A percentile compares a stretch with the other conserved stretches of the same genome.
Evolutionary conservation across 2,329 filamentous ascomycete genomes (phyloP).

Genomic region (Cytospora chrysosperma): DNA sequence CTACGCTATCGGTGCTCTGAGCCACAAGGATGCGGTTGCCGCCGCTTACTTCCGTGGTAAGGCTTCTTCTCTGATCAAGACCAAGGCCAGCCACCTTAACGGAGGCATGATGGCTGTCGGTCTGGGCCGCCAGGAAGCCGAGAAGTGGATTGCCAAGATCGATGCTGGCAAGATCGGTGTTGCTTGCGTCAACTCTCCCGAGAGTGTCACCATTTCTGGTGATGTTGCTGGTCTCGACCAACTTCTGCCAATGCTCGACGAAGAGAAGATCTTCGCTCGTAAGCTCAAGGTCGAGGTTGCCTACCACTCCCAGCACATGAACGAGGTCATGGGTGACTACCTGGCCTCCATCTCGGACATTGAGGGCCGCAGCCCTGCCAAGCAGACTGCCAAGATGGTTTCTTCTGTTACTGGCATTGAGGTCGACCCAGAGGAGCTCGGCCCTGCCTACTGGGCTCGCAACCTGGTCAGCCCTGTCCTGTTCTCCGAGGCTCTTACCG

Average conservation of each 20-base stretch:
- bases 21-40: neutral
- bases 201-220: constrained; percentile 44
- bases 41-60: constrained; percentile 4
- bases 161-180: constrained; percentile 29
- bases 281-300: constrained; percentile 38
- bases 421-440: neutral
- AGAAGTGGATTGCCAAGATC: neutral
- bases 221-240: constrained; percentile 32
- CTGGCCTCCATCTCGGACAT: constrained; percentile 28
- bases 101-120: constrained; percentile 22
- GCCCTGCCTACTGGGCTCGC: constrained; percentile 26
- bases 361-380: neutral
- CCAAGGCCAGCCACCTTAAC: neutral
- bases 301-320: constrained; percentile 43
- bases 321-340: constrained; percentile 2
- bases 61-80: neutral
- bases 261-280: constrained; percentile 32
- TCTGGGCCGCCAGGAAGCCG: neutral
- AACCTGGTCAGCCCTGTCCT: constrained; percentile 29
- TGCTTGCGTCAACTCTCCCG: constrained; percentile 45
- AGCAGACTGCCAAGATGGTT: constrained; percentile 2
- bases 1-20: neutral
- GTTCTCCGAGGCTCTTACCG: constrained; percentile 27
- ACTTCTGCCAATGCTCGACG: constrained; percentile 27
- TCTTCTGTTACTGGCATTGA: constrained; percentile 20